A percentile compares a stretch with the other conserved stretches of the same genome.
Conservation (phyloP, 2,329 filamentous ascomycete species). For the Zymoseptoria ardabiliae region DNA sequence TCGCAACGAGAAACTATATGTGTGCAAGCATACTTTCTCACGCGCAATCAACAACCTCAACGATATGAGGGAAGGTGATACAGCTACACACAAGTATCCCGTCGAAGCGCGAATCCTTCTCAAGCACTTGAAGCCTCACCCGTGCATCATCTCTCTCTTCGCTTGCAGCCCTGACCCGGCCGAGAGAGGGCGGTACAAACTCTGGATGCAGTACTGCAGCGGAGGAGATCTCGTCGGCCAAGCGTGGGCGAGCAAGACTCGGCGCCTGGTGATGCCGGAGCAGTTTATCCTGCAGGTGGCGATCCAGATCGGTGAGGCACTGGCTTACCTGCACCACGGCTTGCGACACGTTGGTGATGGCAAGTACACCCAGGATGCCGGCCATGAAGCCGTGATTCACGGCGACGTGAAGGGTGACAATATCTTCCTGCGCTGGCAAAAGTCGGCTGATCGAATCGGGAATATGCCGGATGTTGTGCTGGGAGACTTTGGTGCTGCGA, state of each 20-base stretch:
- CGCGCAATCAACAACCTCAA: not conserved
- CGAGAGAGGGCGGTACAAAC: not conserved
- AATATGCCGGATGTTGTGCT: constrained; percentile 15
- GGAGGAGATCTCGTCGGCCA: constrained; percentile 10
- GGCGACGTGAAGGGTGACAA: constrained; percentile 19
- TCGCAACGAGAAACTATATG: not conserved
- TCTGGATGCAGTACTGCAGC: constrained; percentile 1
- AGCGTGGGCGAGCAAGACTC: not conserved
- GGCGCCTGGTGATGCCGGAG: constrained; percentile 8
- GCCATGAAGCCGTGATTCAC: constrained; percentile 11
- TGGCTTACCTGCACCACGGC: constrained; percentile 18
- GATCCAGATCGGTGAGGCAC: constrained; percentile 7
- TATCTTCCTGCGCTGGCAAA: constrained; percentile 13
- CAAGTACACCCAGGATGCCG: constrained; percentile 7
- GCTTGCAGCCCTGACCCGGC: not conserved
- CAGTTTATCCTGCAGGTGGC: constrained; percentile 13
- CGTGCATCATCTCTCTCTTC: not conserved
- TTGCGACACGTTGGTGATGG: constrained; percentile 5
- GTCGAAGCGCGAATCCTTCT: not conserved
- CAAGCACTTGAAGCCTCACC: not conserved
- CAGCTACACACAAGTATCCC: not conserved
- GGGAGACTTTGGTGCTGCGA: constrained; percentile 13
- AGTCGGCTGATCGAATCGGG: constrained; percentile 1
- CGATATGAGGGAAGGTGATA: not conserved
- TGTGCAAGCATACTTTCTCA: not conserved